Conservation (phyloP, 192 early-diverging fungal species). For the Gryganskiella cystojenkinii region DNA sequence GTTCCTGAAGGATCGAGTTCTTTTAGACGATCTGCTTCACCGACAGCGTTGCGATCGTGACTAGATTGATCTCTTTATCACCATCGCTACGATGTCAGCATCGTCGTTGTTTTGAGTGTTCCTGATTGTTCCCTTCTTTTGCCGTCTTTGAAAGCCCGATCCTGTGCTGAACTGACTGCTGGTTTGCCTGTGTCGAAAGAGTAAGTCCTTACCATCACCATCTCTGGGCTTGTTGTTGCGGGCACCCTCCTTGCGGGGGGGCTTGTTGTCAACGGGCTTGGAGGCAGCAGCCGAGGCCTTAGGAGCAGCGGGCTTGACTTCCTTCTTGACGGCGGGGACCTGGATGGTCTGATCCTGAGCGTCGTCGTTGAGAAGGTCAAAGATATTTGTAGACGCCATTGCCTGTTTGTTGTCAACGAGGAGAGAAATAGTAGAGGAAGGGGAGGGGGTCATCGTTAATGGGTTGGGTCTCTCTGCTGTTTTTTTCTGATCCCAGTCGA, state of each 20-base stretch:
- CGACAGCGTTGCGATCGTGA: too few relatives aligned
- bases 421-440: not conserved
- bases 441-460: constrained; percentile 26
- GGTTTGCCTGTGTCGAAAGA: too few relatives aligned
- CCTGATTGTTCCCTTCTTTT: too few relatives aligned
- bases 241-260: constrained; percentile 52
- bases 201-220: constrained; percentile 38
- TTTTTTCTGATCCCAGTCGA: not conserved
- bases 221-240: constrained; percentile 52
- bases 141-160: too few relatives aligned
- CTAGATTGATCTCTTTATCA: too few relatives aligned
- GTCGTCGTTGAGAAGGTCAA: constrained; percentile 59
- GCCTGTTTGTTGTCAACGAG: constrained; percentile 44
- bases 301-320: constrained; percentile 37
- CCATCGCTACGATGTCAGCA: too few relatives aligned
- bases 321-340: constrained; percentile 54
- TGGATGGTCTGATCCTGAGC: constrained; percentile 54
- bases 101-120: too few relatives aligned
- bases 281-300: constrained; percentile 37
- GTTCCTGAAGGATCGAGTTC: not conserved
- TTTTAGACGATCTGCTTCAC: not conserved
- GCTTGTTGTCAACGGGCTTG: constrained; percentile 48
- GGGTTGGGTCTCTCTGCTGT: not conserved
- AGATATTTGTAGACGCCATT: constrained; percentile 58
- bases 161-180: too few relatives aligned